phyloP scores from a whole-genome alignment of 176 grass and related monocot species.

The Tuctoria greenei region DNA sequence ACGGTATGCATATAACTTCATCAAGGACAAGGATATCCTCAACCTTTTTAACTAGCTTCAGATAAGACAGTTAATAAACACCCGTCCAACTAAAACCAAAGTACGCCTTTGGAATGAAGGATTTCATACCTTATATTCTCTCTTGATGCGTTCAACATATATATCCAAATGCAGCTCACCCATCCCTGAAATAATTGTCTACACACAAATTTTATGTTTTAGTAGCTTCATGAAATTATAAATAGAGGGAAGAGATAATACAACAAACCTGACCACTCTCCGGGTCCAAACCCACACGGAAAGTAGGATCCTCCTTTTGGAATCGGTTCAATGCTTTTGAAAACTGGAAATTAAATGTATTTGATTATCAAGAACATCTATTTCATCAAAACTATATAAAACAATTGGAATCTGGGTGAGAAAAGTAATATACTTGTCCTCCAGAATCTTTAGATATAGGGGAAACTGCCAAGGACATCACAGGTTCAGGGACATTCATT shows the following conservation, averaged over 20 bases:
- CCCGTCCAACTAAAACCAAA: background rate
- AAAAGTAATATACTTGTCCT: constrained; percentile 74
- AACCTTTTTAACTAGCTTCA: background rate
- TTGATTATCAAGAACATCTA: constrained; percentile 33
- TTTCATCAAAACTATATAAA: constrained; percentile 6
- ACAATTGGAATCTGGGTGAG: constrained; percentile 5
- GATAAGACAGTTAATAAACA: background rate
- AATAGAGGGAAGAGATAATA: background rate
- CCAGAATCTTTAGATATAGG: constrained; percentile 98
- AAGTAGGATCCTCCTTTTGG: constrained; percentile 96
- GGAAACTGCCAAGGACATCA: constrained; percentile 96
- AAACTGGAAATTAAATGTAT: constrained; percentile 60
- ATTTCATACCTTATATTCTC: constrained; percentile 83
- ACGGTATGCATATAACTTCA: background rate
- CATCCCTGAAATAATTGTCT: constrained; percentile 99
- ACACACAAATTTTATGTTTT: constrained; percentile 31
- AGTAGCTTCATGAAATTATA: constrained; percentile 21
- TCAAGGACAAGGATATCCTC: constrained; percentile 14
- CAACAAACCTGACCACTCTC: constrained; percentile 85
- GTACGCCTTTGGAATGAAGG: background rate
- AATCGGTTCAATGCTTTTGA: constrained; percentile 97
- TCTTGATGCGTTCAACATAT: constrained; percentile 92
- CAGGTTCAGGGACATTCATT: constrained; percentile 98
- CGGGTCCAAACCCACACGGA: constrained; percentile 87
- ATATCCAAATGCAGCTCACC: constrained; percentile 99